Conservation (phyloP, 2,329 filamentous ascomycete genomes). For the Trichocomaceae sp. region DNA sequence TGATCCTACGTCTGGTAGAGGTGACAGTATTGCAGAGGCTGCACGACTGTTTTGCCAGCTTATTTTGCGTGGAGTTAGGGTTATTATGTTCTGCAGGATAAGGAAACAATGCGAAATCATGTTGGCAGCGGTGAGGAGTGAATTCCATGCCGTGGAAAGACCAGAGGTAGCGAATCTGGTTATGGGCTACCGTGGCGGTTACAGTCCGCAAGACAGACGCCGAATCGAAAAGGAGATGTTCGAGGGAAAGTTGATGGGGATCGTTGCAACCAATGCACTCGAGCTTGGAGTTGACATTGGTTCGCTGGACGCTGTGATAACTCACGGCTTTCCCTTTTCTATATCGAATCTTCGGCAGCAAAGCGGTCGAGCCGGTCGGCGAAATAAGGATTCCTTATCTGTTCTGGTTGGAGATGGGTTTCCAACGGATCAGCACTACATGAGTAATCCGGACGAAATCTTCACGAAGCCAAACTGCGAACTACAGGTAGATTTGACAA, state of each 20-base stretch:
- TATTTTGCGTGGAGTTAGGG: conserved; percentile 76
- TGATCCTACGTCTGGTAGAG: conserved; percentile 79
- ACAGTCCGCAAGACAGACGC: conserved; percentile 83
- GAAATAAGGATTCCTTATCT: conserved; percentile 89
- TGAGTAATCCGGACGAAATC: conserved; percentile 91
- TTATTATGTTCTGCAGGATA: conserved; percentile 88
- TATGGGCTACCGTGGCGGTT: conserved; percentile 93
- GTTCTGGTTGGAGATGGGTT: conserved; percentile 85
- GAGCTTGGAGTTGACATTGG: conserved; percentile 96
- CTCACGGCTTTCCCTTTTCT: conserved; percentile 89
- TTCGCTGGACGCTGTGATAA: conserved; percentile 85
- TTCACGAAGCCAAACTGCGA: conserved; percentile 84
- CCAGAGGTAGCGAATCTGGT: conserved; percentile 70
- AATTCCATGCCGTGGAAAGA: conserved; percentile 66
- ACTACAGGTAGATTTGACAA: conserved; percentile 84
- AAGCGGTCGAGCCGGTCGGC: conserved; percentile 81
- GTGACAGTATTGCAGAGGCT: conserved; percentile 76
- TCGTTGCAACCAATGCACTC: conserved; percentile 86
- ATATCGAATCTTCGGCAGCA: conserved; percentile 94
- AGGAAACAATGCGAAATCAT: conserved; percentile 83
- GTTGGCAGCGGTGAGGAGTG: conserved; percentile 69
- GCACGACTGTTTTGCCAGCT: conserved; percentile 86
- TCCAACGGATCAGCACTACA: conserved; percentile 89
- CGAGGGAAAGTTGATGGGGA: conserved; percentile 83
- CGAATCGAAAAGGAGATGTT: conserved; percentile 96